phyloP scores from a whole-genome alignment of 805 yeast genomes.

The Wickerhamiella slavikovae region DNA sequence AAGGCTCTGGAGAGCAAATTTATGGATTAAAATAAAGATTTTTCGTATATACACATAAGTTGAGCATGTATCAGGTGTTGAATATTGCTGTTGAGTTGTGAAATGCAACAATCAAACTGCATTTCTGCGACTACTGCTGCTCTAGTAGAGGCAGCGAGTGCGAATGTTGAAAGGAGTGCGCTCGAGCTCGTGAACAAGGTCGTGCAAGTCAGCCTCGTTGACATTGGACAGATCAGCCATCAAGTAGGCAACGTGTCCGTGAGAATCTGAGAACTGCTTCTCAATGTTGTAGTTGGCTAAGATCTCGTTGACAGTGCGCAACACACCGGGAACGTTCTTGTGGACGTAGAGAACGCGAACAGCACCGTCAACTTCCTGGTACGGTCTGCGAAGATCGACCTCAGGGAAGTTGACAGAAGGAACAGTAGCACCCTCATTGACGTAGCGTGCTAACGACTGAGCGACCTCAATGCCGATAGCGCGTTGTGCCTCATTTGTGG shows the following conservation, averaged over 20 bases:
- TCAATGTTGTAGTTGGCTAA: conserved; percentile 89
- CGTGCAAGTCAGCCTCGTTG: conserved; percentile 58
- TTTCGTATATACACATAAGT: too few species aligned
- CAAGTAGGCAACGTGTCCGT: conserved; percentile 88
- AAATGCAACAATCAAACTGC: too few species aligned
- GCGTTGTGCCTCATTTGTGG: conserved; percentile 96
- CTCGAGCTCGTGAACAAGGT: conserved; percentile 66
- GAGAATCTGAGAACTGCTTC: conserved; percentile 94
- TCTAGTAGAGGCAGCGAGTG: conserved; percentile 69
- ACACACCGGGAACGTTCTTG: conserved; percentile 96
- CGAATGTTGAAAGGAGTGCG: conserved; percentile 78
- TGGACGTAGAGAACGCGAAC: conserved; percentile 93
- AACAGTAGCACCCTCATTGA: conserved; percentile 84
- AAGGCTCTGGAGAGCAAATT: not conserved
- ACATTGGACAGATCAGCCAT: conserved; percentile 95
- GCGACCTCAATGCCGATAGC: conserved; percentile 95
- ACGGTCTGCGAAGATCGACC: conserved; percentile 73
- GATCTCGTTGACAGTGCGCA: conserved; percentile 91
- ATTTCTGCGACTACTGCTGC: not conserved
- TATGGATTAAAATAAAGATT: not conserved
- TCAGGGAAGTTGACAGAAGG: conserved; percentile 99
- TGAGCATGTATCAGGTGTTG: too few species aligned
- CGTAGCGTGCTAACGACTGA: conserved; percentile 65
- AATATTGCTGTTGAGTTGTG: too few species aligned
- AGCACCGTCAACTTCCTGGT: conserved; percentile 58